Evolutionary conservation across 1,284 basidiomycete species (phyloP).

Genomic region (Blastosporella zonata): DNA sequence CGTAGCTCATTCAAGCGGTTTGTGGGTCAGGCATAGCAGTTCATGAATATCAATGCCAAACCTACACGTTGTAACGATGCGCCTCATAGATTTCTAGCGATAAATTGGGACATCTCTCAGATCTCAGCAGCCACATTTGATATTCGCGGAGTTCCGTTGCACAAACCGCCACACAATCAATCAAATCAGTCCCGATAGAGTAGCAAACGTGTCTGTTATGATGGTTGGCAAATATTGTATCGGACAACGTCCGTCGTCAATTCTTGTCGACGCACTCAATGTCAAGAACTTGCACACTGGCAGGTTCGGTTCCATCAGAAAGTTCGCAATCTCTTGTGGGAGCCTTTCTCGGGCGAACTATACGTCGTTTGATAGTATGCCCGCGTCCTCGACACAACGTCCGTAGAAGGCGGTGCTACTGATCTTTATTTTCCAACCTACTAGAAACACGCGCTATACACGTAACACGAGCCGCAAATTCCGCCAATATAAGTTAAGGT

Average conservation of each 20-base stretch:
- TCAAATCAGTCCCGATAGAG: constrained; percentile 1
- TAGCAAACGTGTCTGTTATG: constrained; percentile 3
- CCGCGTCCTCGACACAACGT: background rate
- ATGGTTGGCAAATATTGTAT: constrained; percentile 6
- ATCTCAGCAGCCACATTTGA: constrained; percentile 12
- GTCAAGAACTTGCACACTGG: background rate
- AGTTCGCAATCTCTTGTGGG: constrained; percentile 2
- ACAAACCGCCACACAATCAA: too few species aligned
- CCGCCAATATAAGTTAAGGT: constrained; percentile 10
- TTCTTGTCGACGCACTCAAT: background rate
- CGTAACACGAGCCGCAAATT: background rate
- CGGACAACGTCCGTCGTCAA: background rate
- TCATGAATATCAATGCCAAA: too few species aligned
- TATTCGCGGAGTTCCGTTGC: background rate
- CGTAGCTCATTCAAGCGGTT: too few species aligned
- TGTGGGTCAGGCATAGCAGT: too few species aligned
- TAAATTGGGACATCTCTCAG: too few species aligned
- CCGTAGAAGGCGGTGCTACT: constrained; percentile 8
- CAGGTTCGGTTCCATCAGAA: constrained; percentile 1
- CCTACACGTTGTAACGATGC: too few species aligned
- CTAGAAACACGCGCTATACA: constrained; percentile 2
- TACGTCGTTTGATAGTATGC: too few species aligned
- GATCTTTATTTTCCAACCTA: constrained; percentile 6
- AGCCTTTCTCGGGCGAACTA: background rate
- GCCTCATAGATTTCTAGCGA: too few species aligned